Conservation (phyloP, 176 grass and related monocot species). For the Puccinellia tenuiflora region DNA sequence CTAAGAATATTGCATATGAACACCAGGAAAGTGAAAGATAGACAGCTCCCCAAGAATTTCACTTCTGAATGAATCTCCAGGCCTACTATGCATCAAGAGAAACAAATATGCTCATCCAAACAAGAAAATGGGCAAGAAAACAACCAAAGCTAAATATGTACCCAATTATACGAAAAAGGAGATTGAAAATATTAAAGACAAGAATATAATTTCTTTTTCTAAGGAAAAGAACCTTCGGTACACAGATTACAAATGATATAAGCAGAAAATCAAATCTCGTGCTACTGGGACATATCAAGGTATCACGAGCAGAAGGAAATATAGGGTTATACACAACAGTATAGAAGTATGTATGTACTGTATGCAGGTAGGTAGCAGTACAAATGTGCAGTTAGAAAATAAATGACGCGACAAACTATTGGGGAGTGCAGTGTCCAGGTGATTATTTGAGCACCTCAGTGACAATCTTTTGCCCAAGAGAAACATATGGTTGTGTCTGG, state of each 20-base stretch:
- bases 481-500: background rate
- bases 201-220: background rate
- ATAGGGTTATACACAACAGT: background rate
- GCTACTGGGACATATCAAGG: background rate
- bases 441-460: background rate
- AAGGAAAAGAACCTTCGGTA: background rate
- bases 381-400: background rate
- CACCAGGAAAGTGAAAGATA: background rate
- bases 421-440: background rate
- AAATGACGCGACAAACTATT: background rate
- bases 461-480: background rate
- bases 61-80: background rate
- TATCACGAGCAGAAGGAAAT: background rate
- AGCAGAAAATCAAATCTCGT: background rate
- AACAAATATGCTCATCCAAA: background rate
- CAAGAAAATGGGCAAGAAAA: background rate
- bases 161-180: background rate
- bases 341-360: background rate
- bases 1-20: background rate
- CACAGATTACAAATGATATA: background rate
- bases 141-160: background rate
- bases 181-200: background rate
- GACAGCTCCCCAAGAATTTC: background rate
- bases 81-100: background rate
- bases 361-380: background rate